Conservation (phyloP, 169 alveolate species). For the Plasmodium chabaudi region DNA sequence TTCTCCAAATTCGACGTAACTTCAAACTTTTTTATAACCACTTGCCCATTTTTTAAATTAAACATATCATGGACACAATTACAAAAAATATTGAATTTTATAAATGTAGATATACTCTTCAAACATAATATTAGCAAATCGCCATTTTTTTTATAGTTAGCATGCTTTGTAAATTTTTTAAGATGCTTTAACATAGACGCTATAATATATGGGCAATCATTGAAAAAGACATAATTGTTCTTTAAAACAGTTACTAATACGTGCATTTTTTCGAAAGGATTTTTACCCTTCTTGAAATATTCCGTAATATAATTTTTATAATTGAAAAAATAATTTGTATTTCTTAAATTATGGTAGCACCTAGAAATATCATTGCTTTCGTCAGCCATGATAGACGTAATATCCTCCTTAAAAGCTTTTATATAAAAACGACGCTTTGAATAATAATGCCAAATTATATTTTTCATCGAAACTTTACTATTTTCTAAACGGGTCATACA, state of each 20-base stretch:
- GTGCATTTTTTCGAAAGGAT: constrained; percentile 24
- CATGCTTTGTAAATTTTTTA: background rate
- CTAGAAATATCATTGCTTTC: background rate
- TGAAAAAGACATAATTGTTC: constrained; percentile 41
- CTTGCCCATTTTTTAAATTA: constrained; percentile 6
- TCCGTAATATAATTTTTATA: constrained; percentile 8
- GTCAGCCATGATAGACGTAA: too few relatives aligned
- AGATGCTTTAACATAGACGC: constrained; percentile 22
- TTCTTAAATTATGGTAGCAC: too few relatives aligned
- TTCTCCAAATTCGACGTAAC: background rate
- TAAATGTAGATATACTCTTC: background rate
- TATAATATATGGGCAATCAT: constrained; percentile 42
- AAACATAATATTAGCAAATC: constrained; percentile 7
- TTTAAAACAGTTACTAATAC: constrained; percentile 12
- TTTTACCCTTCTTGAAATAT: constrained; percentile 24
- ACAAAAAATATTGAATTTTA: constrained; percentile 48
- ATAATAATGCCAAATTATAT: background rate
- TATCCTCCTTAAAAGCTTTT: too few relatives aligned
- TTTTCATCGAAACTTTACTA: constrained; percentile 12
- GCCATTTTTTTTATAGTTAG: background rate
- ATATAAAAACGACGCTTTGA: constrained; percentile 1
- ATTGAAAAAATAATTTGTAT: background rate
- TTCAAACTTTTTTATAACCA: constrained; percentile 15
- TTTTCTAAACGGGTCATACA: background rate
- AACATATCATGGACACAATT: constrained; percentile 39